Conservation (phyloP, 2,329 filamentous ascomycete species). For the Zopfia rhizophila region DNA sequence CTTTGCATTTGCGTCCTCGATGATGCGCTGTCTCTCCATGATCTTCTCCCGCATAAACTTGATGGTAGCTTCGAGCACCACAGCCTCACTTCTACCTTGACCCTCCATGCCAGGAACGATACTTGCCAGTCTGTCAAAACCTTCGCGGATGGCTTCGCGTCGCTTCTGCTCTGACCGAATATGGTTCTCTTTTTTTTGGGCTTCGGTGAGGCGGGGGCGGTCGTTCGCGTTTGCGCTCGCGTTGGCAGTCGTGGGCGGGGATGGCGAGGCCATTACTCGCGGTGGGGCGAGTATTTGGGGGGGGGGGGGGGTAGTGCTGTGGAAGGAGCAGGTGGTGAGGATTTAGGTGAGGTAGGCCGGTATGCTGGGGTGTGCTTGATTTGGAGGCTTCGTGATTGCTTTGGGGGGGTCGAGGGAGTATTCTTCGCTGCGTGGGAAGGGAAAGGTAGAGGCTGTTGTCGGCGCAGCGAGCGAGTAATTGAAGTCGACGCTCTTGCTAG, state of each 20-base stretch:
- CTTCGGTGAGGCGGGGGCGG: constrained; percentile 73
- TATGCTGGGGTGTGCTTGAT: background rate
- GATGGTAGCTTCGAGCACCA: constrained; percentile 73
- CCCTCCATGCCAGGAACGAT: constrained; percentile 85
- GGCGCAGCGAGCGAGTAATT: too few relatives aligned
- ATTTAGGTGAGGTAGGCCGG: background rate
- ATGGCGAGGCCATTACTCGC: constrained; percentile 33
- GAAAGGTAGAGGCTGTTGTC: too few relatives aligned
- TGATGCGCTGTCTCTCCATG: constrained; percentile 46
- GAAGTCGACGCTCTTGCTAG: too few relatives aligned
- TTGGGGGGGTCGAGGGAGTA: too few relatives aligned
- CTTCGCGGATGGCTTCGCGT: constrained; percentile 79
- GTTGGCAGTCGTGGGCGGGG: constrained; percentile 39
- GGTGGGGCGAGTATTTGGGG: constrained; percentile 9
- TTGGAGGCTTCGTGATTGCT: background rate
- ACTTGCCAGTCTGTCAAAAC: constrained; percentile 82
- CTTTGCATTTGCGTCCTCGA: constrained; percentile 47
- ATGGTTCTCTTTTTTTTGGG: constrained; percentile 79
- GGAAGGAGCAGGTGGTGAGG: background rate
- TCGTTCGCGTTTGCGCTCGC: constrained; percentile 56
- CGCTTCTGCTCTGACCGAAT: constrained; percentile 75
- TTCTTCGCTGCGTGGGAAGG: too few relatives aligned
- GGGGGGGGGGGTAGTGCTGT: constrained; percentile 2
- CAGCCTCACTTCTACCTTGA: constrained; percentile 83
- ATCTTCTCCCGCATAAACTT: constrained; percentile 56